phyloP scores from a whole-genome alignment of 768 basidiomycete species.

The Mycena albidolilacea region DNA sequence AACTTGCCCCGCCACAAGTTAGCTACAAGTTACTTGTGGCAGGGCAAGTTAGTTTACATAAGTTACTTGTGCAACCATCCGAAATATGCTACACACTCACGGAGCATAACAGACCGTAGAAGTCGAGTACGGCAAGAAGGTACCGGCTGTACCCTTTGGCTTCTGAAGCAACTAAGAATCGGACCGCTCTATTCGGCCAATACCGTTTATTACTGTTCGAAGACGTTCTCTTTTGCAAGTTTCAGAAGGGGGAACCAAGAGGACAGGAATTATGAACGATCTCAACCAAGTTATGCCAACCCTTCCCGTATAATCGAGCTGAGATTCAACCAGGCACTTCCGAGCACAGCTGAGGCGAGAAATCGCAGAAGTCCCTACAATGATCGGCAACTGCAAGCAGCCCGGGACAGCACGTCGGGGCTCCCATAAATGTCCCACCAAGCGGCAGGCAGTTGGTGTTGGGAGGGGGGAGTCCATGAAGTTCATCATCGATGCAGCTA shows the following conservation, averaged over 20 bases:
- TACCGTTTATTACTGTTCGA: conserved; percentile 4
- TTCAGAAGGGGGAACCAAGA: not conserved
- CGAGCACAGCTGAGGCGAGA: not conserved
- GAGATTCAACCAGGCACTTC: conserved; percentile 7
- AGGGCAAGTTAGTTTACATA: no score
- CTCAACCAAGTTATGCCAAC: conserved; percentile 4
- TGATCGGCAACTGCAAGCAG: conserved; percentile 8
- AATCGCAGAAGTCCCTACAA: not conserved
- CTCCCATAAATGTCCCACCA: conserved; percentile 16
- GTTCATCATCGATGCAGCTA: conserved; percentile 12
- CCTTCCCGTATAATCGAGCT: conserved; percentile 5
- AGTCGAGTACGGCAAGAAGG: no score
- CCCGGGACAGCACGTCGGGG: conserved; percentile 11
- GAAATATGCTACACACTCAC: not conserved
- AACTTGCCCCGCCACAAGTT: no score
- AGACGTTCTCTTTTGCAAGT: conserved; percentile 9
- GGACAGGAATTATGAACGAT: conserved; percentile 13
- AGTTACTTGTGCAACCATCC: no score
- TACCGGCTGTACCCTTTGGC: no score
- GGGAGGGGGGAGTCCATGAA: not conserved
- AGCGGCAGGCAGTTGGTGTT: conserved; percentile 14
- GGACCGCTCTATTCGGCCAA: conserved; percentile 7
- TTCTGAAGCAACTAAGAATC: not conserved
- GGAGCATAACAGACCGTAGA: no score
- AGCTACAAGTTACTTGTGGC: no score